A percentile compares a stretch with the other conserved stretches of the same genome.
These are phyloP conservation scores for Crithidia sp. DNA, from an alignment of 208 protist genomes.

Conservation along the genomic window DNA sequence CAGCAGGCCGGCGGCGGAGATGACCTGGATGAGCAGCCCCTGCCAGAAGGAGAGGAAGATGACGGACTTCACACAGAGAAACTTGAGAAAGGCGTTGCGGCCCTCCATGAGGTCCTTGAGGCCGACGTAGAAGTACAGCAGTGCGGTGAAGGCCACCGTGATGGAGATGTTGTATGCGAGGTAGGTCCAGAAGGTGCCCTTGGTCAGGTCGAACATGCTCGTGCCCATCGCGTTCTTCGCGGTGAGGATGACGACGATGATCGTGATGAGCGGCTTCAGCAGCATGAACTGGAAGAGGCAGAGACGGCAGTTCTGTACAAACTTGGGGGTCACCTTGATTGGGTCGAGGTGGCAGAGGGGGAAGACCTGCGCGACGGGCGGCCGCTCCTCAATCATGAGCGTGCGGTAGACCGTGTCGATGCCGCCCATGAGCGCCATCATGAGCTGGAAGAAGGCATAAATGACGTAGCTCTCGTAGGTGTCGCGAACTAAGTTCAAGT, in stretches of 20 bases:
- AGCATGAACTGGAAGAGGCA: slow-evolving; percentile 94
- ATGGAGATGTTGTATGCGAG: slow-evolving; percentile 94
- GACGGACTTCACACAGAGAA: slow-evolving; percentile 92
- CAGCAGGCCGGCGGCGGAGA: slow-evolving; percentile 69
- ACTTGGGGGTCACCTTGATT: slow-evolving; percentile 81
- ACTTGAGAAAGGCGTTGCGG: slow-evolving; percentile 91
- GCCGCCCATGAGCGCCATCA: slow-evolving; percentile 93
- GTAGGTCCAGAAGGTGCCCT: slow-evolving; percentile 90
- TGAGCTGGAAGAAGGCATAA: slow-evolving; percentile 94
- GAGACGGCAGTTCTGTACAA: slow-evolving; percentile 87
- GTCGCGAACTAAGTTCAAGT: slow-evolving; percentile 92
- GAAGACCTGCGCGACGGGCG: slow-evolving; percentile 79
- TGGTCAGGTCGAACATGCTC: slow-evolving; percentile 75
- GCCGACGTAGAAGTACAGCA: slow-evolving; percentile 93
- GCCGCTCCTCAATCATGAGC: slow-evolving; percentile 84
- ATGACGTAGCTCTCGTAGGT: slow-evolving; percentile 95
- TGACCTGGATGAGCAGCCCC: slow-evolving; percentile 83
- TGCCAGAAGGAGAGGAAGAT: slow-evolving; percentile 95
- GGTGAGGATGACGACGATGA: slow-evolving; percentile 84
- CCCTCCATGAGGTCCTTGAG: slow-evolving; percentile 90
- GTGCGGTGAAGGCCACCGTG: slow-evolving; percentile 88
- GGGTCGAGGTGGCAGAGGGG: slow-evolving; percentile 86
- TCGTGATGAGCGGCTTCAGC: slow-evolving; percentile 85
- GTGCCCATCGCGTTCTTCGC: slow-evolving; percentile 72
- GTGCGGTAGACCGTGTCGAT: slow-evolving; percentile 85